Percentiles rank a stretch among this genome's conserved stretches.
Conservation (phyloP, 2,329 filamentous ascomycete species). For the Diaporthe vaccinii region DNA sequence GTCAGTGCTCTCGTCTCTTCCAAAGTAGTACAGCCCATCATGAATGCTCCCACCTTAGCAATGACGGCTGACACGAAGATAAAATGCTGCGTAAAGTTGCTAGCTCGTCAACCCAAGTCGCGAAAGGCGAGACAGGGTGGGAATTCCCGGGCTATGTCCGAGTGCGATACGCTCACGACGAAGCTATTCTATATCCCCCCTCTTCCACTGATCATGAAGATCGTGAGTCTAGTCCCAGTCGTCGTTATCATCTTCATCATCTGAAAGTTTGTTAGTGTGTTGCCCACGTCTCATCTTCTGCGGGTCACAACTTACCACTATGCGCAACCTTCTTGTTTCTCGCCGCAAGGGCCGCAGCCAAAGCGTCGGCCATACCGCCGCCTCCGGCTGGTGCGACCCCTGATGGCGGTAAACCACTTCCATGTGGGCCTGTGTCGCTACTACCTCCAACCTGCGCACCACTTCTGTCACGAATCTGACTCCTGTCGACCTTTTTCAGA, state of each 20-base stretch:
- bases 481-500: slow-evolving; percentile 81
- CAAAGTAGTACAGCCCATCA: slow-evolving; percentile 18
- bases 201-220: not conserved
- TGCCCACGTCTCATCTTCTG: not conserved
- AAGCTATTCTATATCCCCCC: not conserved
- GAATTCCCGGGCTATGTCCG: not conserved
- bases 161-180: not conserved
- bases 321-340: slow-evolving; percentile 95
- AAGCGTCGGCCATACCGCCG: slow-evolving; percentile 83
- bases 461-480: slow-evolving; percentile 80
- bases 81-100: slow-evolving; percentile 30
- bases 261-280: slow-evolving; percentile 57
- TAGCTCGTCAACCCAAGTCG: not conserved
- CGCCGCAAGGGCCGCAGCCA: slow-evolving; percentile 83
- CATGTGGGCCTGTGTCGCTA: slow-evolving; percentile 63
- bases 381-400: slow-evolving; percentile 68
- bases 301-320: slow-evolving; percentile 79
- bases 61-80: slow-evolving; percentile 11
- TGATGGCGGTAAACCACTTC: slow-evolving; percentile 65
- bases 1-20: not conserved
- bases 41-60: not conserved
- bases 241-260: slow-evolving; percentile 83
- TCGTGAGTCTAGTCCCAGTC: slow-evolving; percentile 67
- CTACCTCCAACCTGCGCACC: slow-evolving; percentile 67
- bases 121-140: not conserved